These are phyloP conservation scores for Ceratocystis diversiconidia DNA, from an alignment of 2,329 filamentous ascomycete genomes.

Conservation along the genomic window DNA sequence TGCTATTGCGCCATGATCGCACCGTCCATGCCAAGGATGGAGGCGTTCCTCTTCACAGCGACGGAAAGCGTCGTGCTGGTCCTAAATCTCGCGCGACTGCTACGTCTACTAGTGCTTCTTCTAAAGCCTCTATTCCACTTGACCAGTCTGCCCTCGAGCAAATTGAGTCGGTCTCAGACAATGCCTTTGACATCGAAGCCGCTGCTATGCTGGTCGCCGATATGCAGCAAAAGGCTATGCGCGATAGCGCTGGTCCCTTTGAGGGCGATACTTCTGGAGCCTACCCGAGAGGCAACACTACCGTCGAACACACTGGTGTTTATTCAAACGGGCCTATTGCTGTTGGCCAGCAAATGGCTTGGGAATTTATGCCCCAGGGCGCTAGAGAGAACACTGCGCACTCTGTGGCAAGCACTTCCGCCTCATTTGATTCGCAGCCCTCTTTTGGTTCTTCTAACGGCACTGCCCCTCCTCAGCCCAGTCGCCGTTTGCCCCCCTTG, in stretches of 20 bases:
- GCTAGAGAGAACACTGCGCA: constrained; percentile 57
- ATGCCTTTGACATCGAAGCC: constrained; percentile 88
- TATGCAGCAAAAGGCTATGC: constrained; percentile 82
- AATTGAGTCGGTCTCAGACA: constrained; percentile 71
- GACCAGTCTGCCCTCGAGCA: constrained; percentile 82
- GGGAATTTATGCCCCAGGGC: constrained; percentile 73
- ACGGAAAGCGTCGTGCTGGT: constrained; percentile 71
- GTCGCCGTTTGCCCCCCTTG: constrained; percentile 46
- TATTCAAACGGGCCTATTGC: constrained; percentile 69
- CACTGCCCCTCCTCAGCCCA: constrained; percentile 39
- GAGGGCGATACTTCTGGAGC: constrained; percentile 48
- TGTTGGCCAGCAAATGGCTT: constrained; percentile 52
- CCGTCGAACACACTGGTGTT: constrained; percentile 64
- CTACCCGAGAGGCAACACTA: constrained; percentile 52
- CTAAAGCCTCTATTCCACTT: constrained; percentile 66
- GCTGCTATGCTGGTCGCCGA: constrained; percentile 98
- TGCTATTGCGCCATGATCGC: constrained; percentile 90
- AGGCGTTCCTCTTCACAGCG: constrained; percentile 82
- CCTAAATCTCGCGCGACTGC: constrained; percentile 43
- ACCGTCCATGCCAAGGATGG: constrained; percentile 98
- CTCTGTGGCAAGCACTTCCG: constrained; percentile 51
- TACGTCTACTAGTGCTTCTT: constrained; percentile 42
- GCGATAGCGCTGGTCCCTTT: constrained; percentile 40
- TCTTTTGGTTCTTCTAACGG: constrained; percentile 47
- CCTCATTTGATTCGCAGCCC: constrained; percentile 53